Conservation (phyloP, 148 eudicot species). For the Amaranthus cruentus region DNA sequence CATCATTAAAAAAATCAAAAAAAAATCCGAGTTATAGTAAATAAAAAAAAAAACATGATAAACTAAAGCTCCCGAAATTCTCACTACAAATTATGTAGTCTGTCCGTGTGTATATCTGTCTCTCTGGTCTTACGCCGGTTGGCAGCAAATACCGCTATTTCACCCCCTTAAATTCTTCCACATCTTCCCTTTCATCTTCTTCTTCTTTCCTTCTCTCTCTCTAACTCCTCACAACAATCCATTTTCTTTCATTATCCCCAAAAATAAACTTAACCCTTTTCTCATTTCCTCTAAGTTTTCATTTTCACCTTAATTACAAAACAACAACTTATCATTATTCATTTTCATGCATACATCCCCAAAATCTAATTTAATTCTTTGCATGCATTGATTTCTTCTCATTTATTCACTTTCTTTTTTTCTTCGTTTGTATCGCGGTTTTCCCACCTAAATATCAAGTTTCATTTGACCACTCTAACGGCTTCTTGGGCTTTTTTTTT, state of each 20-base stretch:
- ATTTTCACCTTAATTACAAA: neutral
- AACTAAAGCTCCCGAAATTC: neutral
- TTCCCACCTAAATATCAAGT: neutral
- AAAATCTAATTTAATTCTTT: neutral
- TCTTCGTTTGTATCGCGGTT: constrained; percentile 13
- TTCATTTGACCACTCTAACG: neutral
- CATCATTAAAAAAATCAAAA: no score
- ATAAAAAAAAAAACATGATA: no score
- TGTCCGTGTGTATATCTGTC: constrained; percentile 8
- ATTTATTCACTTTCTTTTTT: neutral
- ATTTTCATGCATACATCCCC: neutral
- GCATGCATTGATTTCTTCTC: constrained; percentile 8
- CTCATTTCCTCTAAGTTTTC: neutral
- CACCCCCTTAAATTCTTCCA: constrained; percentile 50
- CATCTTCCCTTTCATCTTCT: constrained; percentile 19
- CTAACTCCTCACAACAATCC: neutral
- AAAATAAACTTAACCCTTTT: neutral
- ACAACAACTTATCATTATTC: no score
- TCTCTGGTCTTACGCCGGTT: constrained; percentile 58
- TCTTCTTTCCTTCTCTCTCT: constrained; percentile 1
- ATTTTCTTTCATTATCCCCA: constrained; percentile 4
- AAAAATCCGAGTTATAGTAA: no score
- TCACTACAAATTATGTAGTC: neutral
- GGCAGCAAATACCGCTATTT: constrained; percentile 56
- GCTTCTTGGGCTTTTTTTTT: neutral